phyloP scores from a whole-genome alignment of 176 grass and related monocot genomes.

The Musa schizocarpa region DNA sequence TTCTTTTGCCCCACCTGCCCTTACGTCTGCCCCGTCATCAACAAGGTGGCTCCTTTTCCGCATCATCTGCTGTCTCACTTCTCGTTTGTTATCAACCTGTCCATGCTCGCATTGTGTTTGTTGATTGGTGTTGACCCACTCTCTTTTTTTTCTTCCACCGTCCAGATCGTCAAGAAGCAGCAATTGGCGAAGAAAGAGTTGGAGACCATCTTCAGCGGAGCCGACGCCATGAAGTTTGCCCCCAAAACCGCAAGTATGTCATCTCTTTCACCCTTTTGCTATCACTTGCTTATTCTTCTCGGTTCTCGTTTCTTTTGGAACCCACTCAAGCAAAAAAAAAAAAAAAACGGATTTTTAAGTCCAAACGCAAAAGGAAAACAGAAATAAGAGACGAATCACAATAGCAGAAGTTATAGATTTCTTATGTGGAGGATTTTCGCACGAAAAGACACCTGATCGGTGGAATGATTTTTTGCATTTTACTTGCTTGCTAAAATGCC shows the following conservation, averaged over 20 bases:
- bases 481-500: slow-evolving; percentile 7
- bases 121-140: slow-evolving; percentile 5
- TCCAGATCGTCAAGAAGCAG: slow-evolving; percentile 63
- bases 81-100: neutral
- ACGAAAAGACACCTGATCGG: neutral
- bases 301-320: neutral
- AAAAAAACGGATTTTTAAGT: no score
- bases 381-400: no score
- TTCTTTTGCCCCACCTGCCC: slow-evolving; percentile 66
- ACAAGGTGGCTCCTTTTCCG: slow-evolving; percentile 32
- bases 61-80: neutral
- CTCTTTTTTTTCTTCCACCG: neutral
- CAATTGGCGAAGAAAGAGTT: slow-evolving; percentile 49
- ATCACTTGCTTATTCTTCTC: neutral
- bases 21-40: slow-evolving; percentile 46
- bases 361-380: no score
- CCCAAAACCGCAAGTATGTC: slow-evolving; percentile 41
- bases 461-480: neutral
- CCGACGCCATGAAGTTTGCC: slow-evolving; percentile 38
- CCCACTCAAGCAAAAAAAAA: neutral
- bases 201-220: slow-evolving; percentile 45
- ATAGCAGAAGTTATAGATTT: no score
- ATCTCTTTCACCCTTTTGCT: neutral
- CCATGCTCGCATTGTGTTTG: neutral
- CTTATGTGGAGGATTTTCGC: no score